Evolutionary conservation across 2,329 filamentous ascomycete species (phyloP).

Genomic region (Aspergillus sojae): DNA sequence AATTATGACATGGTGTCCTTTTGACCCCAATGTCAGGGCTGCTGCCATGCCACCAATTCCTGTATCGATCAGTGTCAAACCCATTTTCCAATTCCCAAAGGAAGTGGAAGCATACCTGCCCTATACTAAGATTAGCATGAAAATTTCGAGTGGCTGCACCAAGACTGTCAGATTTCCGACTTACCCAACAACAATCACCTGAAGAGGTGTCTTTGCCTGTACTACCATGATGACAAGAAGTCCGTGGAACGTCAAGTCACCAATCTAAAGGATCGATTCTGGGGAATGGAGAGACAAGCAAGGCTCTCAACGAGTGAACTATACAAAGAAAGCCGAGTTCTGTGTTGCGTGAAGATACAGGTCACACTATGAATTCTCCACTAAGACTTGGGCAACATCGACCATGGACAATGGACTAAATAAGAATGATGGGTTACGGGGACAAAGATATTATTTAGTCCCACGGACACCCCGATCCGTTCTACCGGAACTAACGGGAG

Average conservation of each 20-base stretch:
- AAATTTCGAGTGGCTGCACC: neutral
- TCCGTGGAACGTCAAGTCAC: neutral
- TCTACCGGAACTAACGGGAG: neutral
- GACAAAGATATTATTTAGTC: neutral
- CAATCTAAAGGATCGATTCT: neutral
- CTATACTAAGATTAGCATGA: constrained; percentile 17
- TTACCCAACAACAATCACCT: constrained; percentile 40
- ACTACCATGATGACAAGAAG: constrained; percentile 22
- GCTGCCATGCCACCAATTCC: constrained; percentile 42
- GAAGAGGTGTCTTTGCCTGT: constrained; percentile 31
- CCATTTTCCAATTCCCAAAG: too few relatives aligned
- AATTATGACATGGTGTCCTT: constrained; percentile 36
- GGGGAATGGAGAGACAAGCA: neutral
- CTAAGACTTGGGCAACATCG: neutral
- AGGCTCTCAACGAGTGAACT: neutral
- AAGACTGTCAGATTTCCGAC: constrained; percentile 8
- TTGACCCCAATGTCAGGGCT: constrained; percentile 36
- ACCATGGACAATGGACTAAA: neutral
- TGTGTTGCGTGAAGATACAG: neutral
- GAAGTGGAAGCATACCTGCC: constrained; percentile 29
- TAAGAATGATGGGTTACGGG: neutral
- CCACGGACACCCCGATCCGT: neutral
- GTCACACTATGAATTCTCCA: neutral
- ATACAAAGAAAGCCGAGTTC: neutral
- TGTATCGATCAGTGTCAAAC: constrained; percentile 16